Conservation (phyloP, 352 stramenopile genomes). For the Thalassiosira sp. region DNA sequence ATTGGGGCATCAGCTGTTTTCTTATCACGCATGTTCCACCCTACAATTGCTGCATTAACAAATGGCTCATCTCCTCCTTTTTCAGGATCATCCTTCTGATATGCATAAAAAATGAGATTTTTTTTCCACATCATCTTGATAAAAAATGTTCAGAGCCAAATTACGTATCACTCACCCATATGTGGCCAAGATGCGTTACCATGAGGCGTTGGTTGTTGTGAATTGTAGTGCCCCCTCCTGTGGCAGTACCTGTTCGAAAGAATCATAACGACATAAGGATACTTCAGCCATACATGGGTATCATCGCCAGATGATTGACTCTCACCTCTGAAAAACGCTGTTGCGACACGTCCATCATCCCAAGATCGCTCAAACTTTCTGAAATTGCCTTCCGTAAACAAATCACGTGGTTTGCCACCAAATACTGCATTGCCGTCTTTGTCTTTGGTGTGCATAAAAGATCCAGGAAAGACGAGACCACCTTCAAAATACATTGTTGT, state of each 20-base stretch:
- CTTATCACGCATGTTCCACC: conserved; percentile 95
- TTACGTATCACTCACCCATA: too few relatives aligned
- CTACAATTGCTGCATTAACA: conserved; percentile 95
- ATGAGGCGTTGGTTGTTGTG: conserved; percentile 97
- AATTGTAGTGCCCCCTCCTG: conserved; percentile 91
- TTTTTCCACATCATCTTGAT: too few relatives aligned
- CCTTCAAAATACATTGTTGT: conserved; percentile 8
- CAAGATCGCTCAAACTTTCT: conserved; percentile 94
- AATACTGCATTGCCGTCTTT: conserved; percentile 72
- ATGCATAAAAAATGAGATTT: too few relatives aligned
- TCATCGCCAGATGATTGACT: not conserved
- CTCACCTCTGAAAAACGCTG: conserved; percentile 95
- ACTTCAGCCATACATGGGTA: not conserved
- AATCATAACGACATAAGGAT: not conserved
- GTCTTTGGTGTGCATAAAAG: conserved; percentile 73
- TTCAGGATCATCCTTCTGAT: conserved; percentile 88
- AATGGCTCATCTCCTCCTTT: conserved; percentile 90
- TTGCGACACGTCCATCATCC: conserved; percentile 92
- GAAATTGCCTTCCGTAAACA: conserved; percentile 97
- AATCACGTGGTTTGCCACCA: conserved; percentile 85
- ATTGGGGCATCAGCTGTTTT: conserved; percentile 93
- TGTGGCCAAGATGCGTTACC: conserved; percentile 87
- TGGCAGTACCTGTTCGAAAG: conserved; percentile 83
- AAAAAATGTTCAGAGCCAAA: too few relatives aligned
- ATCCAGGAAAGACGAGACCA: conserved; percentile 66